Evolutionary conservation across 805 yeast genomes (phyloP), one percentile per base, ranked within the genome.

Genomic region (Saccharomyces mikatae): DNA sequence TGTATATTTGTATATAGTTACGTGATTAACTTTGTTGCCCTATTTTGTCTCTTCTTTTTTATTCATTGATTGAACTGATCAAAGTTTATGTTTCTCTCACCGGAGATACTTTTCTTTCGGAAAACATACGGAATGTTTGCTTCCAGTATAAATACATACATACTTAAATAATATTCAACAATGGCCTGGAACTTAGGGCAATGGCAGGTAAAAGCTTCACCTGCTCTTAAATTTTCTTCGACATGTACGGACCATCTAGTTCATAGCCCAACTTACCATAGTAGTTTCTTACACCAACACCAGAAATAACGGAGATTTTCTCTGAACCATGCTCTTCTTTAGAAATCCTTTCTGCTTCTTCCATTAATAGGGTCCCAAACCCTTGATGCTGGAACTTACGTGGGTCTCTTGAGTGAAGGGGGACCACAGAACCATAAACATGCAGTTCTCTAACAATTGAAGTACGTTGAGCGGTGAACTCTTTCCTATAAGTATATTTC

Each of bases 331-430:
- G 99, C 69, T 94, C 99, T 64, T 90, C 97, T 51, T 83, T 79
- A 1, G 99, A 94, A 56, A 94, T 94, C 60, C 97, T 80, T 64
- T 89, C 98, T 2, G 99, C 99, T 71, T 94, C 99, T 71, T 94
- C 98, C 99, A 94, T 94, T 51, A 94, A 73, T 64, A 94, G 76
- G 5, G 99, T 92, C 59, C 99, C 99, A 69, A 92, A 94, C 22
- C 99, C 99, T 76, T 94, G 99, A 75, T 94, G 99, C 74, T 94
- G 99, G 76, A 94, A 94, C 71, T 94, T 94, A 66, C 96, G 80
- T 48, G 99, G 99, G 72, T 94, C 99, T 61, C 98, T 80, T 3
- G 95, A 87, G 70, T 94, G 99, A 55, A 94, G 73, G 3, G 99
- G 98, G 22, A 94, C 99, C 21, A 91, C 99, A 3, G 96, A 87